phyloP scores from a whole-genome alignment of 441 rosid genomes.

The Populus hybrid region DNA sequence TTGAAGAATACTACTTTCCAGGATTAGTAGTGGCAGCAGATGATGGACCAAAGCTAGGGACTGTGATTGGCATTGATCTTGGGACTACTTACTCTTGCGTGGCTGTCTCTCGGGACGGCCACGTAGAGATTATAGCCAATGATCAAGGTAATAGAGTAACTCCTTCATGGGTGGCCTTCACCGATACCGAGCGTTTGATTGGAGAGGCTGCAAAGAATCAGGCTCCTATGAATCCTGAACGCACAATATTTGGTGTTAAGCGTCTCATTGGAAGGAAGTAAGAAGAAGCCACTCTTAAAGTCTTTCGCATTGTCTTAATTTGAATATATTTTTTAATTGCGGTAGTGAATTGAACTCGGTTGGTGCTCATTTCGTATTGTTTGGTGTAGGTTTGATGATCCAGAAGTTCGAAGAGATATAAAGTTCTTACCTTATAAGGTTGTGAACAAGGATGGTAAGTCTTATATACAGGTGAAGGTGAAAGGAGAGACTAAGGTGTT shows the following conservation, averaged over 20 bases:
- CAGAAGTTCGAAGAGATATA: constrained; percentile 49
- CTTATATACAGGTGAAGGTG: constrained; percentile 49
- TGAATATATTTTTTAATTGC: not conserved
- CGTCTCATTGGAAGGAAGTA: constrained; percentile 58
- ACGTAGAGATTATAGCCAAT: constrained; percentile 57
- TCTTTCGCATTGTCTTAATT: not conserved
- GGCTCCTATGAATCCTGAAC: constrained; percentile 44
- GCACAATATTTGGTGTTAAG: constrained; percentile 49
- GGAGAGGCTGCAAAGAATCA: constrained; percentile 66
- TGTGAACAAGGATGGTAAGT: constrained; percentile 55
- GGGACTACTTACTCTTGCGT: constrained; percentile 64
- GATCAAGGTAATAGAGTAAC: constrained; percentile 68
- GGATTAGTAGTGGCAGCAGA: constrained; percentile 29
- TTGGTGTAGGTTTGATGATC: constrained; percentile 48
- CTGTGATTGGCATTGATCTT: constrained; percentile 58
- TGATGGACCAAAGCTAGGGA: constrained; percentile 29
- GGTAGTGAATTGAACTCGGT: not conserved
- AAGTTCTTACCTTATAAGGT: constrained; percentile 53
- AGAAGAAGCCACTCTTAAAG: not conserved
- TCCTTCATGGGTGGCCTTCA: constrained; percentile 66
- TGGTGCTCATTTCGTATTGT: not conserved
- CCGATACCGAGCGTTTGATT: constrained; percentile 49
- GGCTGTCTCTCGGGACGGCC: constrained; percentile 42
- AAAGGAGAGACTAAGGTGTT: constrained; percentile 55
- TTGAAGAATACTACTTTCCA: constrained; percentile 23